Percentiles rank a stretch among this genome's conserved stretches.
Evolutionary conservation across 2,329 filamentous ascomycete species (phyloP).

Genomic region (Pseudocercospora cruenta): DNA sequence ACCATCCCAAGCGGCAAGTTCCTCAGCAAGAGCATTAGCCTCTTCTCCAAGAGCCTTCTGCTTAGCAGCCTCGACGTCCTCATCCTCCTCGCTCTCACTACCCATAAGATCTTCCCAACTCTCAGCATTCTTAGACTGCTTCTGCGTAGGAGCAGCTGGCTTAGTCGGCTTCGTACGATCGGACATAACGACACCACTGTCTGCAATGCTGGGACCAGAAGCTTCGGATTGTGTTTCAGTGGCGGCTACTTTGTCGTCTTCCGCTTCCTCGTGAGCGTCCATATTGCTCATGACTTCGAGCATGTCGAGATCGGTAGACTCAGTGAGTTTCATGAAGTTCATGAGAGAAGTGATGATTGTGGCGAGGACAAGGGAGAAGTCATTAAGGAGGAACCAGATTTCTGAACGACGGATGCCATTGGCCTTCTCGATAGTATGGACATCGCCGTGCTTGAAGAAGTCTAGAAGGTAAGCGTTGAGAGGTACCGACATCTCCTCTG

Average conservation of each 20-base stretch:
- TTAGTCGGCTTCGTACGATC: constrained; percentile 28
- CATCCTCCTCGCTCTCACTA: constrained; percentile 45
- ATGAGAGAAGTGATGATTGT: constrained; percentile 71
- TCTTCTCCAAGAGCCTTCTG: constrained; percentile 30
- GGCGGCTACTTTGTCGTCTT: constrained; percentile 46
- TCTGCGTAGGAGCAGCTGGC: constrained; percentile 34
- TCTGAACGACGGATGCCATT: constrained; percentile 70
- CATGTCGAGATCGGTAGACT: constrained; percentile 53
- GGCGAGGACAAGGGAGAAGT: constrained; percentile 66
- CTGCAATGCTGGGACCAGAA: constrained; percentile 33
- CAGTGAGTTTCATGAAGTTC: constrained; percentile 58
- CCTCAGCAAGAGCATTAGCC: constrained; percentile 31
- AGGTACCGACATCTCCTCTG: constrained; percentile 57
- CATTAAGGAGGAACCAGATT: constrained; percentile 72
- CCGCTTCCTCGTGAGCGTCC: constrained; percentile 53
- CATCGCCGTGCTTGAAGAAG: constrained; percentile 75
- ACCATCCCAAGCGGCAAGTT: constrained; percentile 39
- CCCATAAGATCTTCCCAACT: constrained; percentile 46
- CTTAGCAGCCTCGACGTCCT: constrained; percentile 30
- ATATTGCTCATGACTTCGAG: constrained; percentile 57
- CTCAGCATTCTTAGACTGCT: constrained; percentile 47
- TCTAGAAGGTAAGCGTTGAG: constrained; percentile 73
- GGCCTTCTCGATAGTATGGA: constrained; percentile 61
- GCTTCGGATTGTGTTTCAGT: constrained; percentile 33
- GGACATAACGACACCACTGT: constrained; percentile 36